phyloP scores from a whole-genome alignment of 306 rosid genomes.

The Comarum palustre region DNA sequence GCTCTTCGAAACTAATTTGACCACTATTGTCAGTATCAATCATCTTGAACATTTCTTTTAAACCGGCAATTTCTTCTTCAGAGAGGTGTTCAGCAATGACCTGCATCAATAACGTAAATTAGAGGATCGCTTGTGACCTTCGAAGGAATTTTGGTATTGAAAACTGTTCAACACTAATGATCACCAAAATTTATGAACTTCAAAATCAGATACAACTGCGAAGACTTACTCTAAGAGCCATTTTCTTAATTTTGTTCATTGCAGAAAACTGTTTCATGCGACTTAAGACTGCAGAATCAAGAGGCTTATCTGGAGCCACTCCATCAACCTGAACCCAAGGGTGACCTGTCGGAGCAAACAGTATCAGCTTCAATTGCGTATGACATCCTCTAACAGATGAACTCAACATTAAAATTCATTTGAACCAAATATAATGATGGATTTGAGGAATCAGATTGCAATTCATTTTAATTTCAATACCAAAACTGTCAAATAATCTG shows the following conservation, averaged over 20 bases:
- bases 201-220: not conserved
- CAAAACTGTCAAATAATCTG: not conserved
- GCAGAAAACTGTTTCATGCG: constrained; percentile 84
- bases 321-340: constrained; percentile 92
- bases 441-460: not conserved
- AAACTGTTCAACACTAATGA: not conserved
- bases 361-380: not conserved
- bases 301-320: constrained; percentile 80
- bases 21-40: constrained; percentile 82
- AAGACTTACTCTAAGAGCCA: constrained; percentile 84
- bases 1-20: constrained; percentile 83
- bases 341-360: constrained; percentile 52
- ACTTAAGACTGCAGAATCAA: constrained; percentile 81
- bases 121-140: not conserved
- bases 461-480: constrained; percentile 1
- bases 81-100: constrained; percentile 77
- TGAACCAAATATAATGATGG: not conserved
- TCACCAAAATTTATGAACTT: not conserved
- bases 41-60: constrained; percentile 79
- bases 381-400: not conserved
- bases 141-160: not conserved
- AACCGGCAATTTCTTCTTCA: constrained; percentile 86
- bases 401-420: not conserved
- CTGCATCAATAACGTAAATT: constrained; percentile 40
- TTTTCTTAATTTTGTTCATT: constrained; percentile 83